Evolutionary conservation across 768 basidiomycete genomes (phyloP), one percentile per base, ranked within the genome.

Genomic region (Boletus pseudopeckii): DNA sequence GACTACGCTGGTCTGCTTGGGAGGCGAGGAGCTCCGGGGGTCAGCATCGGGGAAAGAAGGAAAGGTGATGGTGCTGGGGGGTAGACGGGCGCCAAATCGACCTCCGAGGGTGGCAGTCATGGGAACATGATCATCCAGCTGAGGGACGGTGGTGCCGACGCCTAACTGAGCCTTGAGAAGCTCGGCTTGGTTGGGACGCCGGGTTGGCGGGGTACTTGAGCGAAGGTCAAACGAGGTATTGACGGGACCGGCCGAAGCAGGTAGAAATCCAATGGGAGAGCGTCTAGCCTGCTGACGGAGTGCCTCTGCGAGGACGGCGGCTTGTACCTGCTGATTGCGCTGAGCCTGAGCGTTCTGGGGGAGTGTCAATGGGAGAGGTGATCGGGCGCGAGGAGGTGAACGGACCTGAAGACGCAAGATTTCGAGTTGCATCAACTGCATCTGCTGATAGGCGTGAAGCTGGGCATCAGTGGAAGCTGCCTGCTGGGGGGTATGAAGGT

Each of bases 371-470:
- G 42, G 53, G 56, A 40, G 39, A 55, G 50, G 37, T 2, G 44
- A 15, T 20, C 1, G 42, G 20, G 24, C 3, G 9, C 6, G 22
- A 22, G 37, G 39, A 1, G 14, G 17, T 0, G 17, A 38, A 72
- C 79, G 45, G 55, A 86, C 90, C 86, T 92, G 90, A 57, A 92
- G 80, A 66, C 81, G 82, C 67, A 90, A 71, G 61, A 92, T 80
- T 73, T 92, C 90, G 52, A 92, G 75, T 66, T 92, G 91, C 74
- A 92, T 80, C 77, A 92, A 77, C 73, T 92, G 90, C 79, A 92
- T 78, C 50, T 70, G 71, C 40, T 91, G 90, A 51, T 89, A 74
- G 50, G 84, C 80, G 62, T 84, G 84, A 40, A 77, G 72, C 64
- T 85, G 84, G 41, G 75, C 72, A 42, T 83, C 64, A 32, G 72